These are phyloP conservation scores for Ogataea siamensis DNA, from an alignment of 805 yeast genomes.

Conservation along the genomic window DNA sequence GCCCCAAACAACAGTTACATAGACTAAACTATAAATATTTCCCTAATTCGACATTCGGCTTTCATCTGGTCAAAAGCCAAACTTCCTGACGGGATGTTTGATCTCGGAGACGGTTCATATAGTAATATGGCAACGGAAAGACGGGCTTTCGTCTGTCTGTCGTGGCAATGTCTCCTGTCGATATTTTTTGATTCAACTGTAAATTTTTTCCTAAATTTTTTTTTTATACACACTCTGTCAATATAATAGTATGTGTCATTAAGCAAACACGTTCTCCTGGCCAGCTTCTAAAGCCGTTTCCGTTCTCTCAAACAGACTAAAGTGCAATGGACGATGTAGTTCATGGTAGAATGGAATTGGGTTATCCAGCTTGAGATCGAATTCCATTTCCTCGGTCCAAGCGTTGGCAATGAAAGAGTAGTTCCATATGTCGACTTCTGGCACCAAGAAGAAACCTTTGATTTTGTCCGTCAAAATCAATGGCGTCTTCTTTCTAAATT, in stretches of 20 bases:
- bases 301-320: conserved; percentile 67
- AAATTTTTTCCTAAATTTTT: conserved; percentile 5
- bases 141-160: conserved; percentile 52
- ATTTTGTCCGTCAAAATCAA: conserved; percentile 70
- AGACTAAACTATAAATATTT: conserved; percentile 20
- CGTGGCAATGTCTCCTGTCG: conserved; percentile 66
- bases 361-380: conserved; percentile 65
- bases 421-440: conserved; percentile 85
- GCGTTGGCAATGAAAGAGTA: conserved; percentile 84
- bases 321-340: conserved; percentile 85
- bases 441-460: conserved; percentile 82
- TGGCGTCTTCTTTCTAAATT: conserved; percentile 62
- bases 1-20: background rate
- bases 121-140: conserved; percentile 61
- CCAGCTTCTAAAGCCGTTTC: conserved; percentile 56
- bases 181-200: conserved; percentile 52
- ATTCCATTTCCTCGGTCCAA: conserved; percentile 64
- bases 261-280: conserved; percentile 62
- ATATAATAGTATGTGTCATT: conserved; percentile 10
- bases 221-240: conserved; percentile 10
- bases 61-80: conserved; percentile 53
- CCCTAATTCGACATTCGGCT: conserved; percentile 55
- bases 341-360: conserved; percentile 86
- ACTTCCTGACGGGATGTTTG: conserved; percentile 57
- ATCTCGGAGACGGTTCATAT: conserved; percentile 51